A percentile compares a stretch with the other conserved stretches of the same genome.
Evolutionary conservation across 2,329 filamentous ascomycete genomes (phyloP).

Genomic region (Colletotrichum sp.): DNA sequence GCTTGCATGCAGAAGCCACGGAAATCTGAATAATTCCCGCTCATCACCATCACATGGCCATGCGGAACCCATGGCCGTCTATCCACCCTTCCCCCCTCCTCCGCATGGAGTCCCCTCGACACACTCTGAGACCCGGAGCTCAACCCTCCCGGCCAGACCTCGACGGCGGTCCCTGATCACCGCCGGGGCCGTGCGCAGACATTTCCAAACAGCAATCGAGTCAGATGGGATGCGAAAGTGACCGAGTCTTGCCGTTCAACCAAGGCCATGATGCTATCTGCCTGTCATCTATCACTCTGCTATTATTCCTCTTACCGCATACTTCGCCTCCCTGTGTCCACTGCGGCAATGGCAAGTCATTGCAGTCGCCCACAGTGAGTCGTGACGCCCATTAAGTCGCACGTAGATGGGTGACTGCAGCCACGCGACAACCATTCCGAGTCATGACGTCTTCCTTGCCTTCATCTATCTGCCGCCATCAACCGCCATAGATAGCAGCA

Average conservation of each 20-base stretch:
- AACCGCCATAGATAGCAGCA: not conserved
- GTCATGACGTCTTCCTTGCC: not conserved
- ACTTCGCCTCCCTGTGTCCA: not conserved
- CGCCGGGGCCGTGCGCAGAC: constrained; percentile 2
- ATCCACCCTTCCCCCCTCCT: not conserved
- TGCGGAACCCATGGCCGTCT: not conserved
- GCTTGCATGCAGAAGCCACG: not conserved
- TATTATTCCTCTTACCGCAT: not conserved
- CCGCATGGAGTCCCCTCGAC: not conserved
- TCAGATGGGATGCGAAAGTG: not conserved
- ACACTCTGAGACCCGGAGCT: constrained; percentile 19
- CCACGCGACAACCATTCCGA: not conserved
- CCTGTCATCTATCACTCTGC: not conserved
- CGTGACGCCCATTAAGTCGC: not conserved
- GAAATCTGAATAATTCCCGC: not conserved
- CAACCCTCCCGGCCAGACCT: constrained; percentile 1
- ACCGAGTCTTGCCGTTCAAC: not conserved
- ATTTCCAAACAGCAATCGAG: constrained; percentile 8
- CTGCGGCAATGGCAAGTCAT: not conserved
- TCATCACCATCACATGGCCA: not conserved
- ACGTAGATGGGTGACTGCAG: not conserved
- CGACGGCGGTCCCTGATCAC: constrained; percentile 2
- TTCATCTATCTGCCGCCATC: not conserved
- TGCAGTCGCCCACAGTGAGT: not conserved
- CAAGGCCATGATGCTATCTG: not conserved